phyloP scores from a whole-genome alignment of 495 filamentous ascomycete species.

The Neurospora tetrasperma region DNA sequence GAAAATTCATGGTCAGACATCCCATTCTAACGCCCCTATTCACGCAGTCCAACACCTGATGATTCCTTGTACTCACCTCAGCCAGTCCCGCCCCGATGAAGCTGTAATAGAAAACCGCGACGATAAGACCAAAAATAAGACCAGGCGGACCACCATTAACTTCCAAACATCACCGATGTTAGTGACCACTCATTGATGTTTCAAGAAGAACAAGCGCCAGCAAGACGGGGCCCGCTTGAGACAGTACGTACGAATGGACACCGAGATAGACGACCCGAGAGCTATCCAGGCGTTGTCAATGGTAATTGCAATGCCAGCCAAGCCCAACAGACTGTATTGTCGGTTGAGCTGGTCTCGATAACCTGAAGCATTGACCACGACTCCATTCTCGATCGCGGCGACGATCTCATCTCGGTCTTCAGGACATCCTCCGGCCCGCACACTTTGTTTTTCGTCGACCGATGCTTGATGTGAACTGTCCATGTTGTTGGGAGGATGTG shows the following conservation, averaged over 20 bases:
- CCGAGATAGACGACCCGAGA: slow-evolving; percentile 41
- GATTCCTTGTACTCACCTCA: slow-evolving; percentile 20
- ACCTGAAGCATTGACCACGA: slow-evolving; percentile 44
- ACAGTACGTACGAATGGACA: slow-evolving; percentile 37
- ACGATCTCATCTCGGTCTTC: slow-evolving; percentile 20
- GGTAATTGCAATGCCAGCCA: slow-evolving; percentile 42
- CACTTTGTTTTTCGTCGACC: not conserved
- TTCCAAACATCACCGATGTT: slow-evolving; percentile 8
- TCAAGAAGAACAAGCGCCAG: not conserved
- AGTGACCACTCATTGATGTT: not conserved
- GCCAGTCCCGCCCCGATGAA: slow-evolving; percentile 35
- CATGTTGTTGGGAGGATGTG: not conserved
- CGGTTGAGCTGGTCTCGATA: slow-evolving; percentile 46
- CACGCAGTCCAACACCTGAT: not conserved
- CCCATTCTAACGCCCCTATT: not conserved
- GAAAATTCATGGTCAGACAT: not conserved
- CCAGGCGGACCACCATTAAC: slow-evolving; percentile 50
- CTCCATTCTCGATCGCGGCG: slow-evolving; percentile 25
- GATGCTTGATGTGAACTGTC: not conserved
- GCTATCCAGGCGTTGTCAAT: slow-evolving; percentile 48
- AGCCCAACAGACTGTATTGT: slow-evolving; percentile 42
- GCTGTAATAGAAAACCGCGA: slow-evolving; percentile 34
- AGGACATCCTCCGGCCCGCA: not conserved
- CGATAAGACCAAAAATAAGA: slow-evolving; percentile 44
- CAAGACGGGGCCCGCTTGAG: not conserved